Base-by-base conservation (phyloP, 129 eudicot species). In the Heracleum sosnowskyi region DNA sequence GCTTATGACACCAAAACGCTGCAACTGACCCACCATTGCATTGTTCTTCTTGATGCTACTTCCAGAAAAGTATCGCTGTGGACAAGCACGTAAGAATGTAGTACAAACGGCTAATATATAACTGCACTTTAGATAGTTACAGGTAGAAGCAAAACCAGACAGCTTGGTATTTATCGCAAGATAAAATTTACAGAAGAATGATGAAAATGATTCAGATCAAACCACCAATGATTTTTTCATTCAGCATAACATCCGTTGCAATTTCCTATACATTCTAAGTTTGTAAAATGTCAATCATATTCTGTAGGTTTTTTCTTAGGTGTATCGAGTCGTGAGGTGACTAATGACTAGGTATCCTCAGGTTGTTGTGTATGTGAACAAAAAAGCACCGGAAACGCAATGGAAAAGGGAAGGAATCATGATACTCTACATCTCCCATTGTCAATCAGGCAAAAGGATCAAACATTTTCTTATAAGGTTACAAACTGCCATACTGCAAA, bases 21-120 rank as follows among this genome's bases (percentile, higher is more conserved):
- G 86, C 87, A 95, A 74, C 73, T 91, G 85, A 76, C 86, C 90
- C 81, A 90, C 90, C 98, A 95, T 85, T 35, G 78, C 91, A 79
- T 84, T 86, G 84, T 88, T 95, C 82, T 79, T 90, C 74, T 72
- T 74, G 51, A 87, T 80, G 41, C 91, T 84, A 79, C 84, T 84
- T 79, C 87, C 93, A 18, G 87, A 79, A 83, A 87, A 88, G 57
- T 74, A 84, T 77, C 89, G 83, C 98, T 94, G 90, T 83, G 64
- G 64, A 79, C 41, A 84, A 72, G 89, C 85, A 85, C 33, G 53
- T 55, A 36, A 7, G 17, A 74, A 53, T 77, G 64, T 77, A 28
- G 17, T 26, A 66, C 40, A 66, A 66, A 66, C 72, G 31, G 40
- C 37, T 66, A 11, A 31, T 66, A 31, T 18, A 66, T 39, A 7